Evolutionary conservation across 73 alveolate species (phyloP).

Genomic region (Urostyla sp.): DNA sequence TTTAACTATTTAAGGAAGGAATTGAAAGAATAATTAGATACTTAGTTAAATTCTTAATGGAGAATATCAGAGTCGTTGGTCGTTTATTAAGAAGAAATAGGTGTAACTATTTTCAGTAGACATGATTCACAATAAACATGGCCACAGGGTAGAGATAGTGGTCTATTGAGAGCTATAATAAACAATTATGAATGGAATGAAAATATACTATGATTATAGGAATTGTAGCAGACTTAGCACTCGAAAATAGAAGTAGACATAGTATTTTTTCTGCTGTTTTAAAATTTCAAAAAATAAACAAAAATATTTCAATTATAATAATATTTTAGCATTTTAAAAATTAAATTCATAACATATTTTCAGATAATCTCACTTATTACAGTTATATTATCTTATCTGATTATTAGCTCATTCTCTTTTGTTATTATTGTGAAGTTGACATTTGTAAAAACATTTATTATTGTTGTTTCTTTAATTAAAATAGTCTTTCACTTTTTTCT

Average conservation of each 20-base stretch:
- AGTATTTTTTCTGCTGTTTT: no score
- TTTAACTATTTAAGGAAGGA: no score
- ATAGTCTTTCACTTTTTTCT: slow-evolving; percentile 40
- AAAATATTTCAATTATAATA: no score
- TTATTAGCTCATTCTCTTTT: no score
- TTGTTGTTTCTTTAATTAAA: slow-evolving; percentile 26
- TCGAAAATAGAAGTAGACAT: slow-evolving; percentile 62
- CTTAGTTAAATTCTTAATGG: no score
- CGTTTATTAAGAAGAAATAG: neutral
- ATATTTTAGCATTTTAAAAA: no score
- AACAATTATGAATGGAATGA: neutral
- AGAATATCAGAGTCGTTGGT: neutral
- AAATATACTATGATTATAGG: slow-evolving; percentile 52
- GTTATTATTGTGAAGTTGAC: no score
- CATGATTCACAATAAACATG: slow-evolving; percentile 76
- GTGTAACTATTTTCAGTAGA: neutral
- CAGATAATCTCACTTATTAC: no score
- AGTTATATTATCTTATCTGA: no score
- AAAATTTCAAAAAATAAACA: no score
- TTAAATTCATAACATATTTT: no score
- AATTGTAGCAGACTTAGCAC: slow-evolving; percentile 56
- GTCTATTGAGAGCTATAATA: slow-evolving; percentile 42
- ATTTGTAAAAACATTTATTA: slow-evolving; percentile 22
- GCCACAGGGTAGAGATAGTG: slow-evolving; percentile 68
- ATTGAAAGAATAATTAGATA: no score